phyloP scores from a whole-genome alignment of 805 yeast genomes.

The Clavispora carvajalis region DNA sequence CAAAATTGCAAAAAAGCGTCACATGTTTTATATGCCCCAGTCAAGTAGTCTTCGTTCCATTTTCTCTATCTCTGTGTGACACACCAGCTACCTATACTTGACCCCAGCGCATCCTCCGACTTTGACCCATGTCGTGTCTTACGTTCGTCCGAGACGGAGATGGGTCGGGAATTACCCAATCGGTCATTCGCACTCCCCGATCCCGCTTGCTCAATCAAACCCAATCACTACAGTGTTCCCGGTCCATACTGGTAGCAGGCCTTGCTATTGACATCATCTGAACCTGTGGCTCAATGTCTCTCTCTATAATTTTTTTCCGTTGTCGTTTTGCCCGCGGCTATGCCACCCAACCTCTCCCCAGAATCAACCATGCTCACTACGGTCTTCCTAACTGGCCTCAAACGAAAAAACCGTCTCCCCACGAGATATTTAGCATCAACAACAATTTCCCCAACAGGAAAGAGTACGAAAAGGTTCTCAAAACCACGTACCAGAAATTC shows the following conservation, averaged over 20 bases:
- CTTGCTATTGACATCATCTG: too few relatives aligned
- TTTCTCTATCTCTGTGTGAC: too few relatives aligned
- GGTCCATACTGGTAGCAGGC: too few relatives aligned
- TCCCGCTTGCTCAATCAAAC: not conserved
- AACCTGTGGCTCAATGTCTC: too few relatives aligned
- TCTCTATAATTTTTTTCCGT: too few relatives aligned
- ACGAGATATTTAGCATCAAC: slow-evolving; percentile 49
- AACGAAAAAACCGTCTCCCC: slow-evolving; percentile 55
- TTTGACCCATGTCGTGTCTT: too few relatives aligned
- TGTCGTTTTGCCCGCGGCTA: slow-evolving; percentile 11
- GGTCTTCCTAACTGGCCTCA: slow-evolving; percentile 54
- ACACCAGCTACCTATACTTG: too few relatives aligned
- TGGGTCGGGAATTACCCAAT: not conserved
- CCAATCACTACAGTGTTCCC: not conserved
- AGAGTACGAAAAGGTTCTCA: slow-evolving; percentile 47
- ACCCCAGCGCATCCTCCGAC: too few relatives aligned
- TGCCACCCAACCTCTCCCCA: slow-evolving; percentile 15
- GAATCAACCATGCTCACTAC: slow-evolving; percentile 18
- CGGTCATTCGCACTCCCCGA: not conserved
- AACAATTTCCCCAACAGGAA: slow-evolving; percentile 35
- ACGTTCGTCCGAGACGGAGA: too few relatives aligned
- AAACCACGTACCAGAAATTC: slow-evolving; percentile 26
- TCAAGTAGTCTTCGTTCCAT: too few relatives aligned
- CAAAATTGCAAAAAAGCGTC: too few relatives aligned
- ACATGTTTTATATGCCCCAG: too few relatives aligned